Conservation (phyloP, 805 yeast genomes). For the Lachancea sp. region DNA sequence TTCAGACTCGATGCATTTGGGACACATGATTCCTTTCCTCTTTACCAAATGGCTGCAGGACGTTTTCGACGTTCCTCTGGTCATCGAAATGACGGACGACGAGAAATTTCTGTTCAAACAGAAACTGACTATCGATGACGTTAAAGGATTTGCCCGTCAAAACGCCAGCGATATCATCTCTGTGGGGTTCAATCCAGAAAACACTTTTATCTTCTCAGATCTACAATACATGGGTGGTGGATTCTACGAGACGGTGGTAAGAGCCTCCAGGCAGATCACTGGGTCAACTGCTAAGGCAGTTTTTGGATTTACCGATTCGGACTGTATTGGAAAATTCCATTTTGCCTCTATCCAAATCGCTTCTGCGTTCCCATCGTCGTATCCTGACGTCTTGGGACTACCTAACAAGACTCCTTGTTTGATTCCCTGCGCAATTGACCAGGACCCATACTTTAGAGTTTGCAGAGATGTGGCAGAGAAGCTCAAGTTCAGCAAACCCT, state of each 20-base stretch:
- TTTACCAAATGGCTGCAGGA: constrained; percentile 98
- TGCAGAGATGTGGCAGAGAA: constrained; percentile 97
- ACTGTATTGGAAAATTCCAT: constrained; percentile 89
- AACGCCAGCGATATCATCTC: constrained; percentile 92
- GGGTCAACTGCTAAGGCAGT: constrained; percentile 96
- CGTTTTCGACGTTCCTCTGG: constrained; percentile 92
- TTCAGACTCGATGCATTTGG: constrained; percentile 89
- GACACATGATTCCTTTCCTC: constrained; percentile 91
- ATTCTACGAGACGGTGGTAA: constrained; percentile 89
- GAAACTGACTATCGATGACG: constrained; percentile 81
- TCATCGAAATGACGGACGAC: constrained; percentile 91
- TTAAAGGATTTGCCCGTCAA: constrained; percentile 67
- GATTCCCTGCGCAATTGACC: constrained; percentile 98
- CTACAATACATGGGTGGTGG: constrained; percentile 88
- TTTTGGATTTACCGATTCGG: constrained; percentile 92
- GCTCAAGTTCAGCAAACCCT: constrained; percentile 82
- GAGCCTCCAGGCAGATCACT: constrained; percentile 89
- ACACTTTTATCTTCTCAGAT: constrained; percentile 93
- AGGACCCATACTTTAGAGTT: constrained; percentile 96
- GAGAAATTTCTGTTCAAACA: constrained; percentile 94
- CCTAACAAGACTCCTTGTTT: constrained; percentile 90
- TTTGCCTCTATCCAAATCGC: constrained; percentile 96
- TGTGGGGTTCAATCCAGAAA: constrained; percentile 89
- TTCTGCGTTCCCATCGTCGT: constrained; percentile 91
- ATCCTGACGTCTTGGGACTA: constrained; percentile 84